Evolutionary conservation across 352 stramenopile genomes (phyloP).

Genomic region (Phytophthora foliorum): DNA sequence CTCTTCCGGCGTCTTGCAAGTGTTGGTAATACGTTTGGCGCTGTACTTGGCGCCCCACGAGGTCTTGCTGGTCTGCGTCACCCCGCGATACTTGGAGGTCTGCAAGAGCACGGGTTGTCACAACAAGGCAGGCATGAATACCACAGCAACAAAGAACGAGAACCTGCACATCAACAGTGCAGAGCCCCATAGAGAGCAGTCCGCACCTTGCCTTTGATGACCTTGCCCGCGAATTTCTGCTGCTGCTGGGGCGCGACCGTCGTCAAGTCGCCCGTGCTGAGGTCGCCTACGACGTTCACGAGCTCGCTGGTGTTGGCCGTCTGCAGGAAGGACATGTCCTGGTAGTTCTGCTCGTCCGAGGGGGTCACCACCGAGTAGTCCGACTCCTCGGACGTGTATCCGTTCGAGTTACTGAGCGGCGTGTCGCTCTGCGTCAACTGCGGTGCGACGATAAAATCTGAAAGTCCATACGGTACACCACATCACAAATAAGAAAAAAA

Average conservation of each 20-base stretch:
- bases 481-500: constrained; percentile 28
- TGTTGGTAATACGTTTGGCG: constrained; percentile 90
- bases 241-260: constrained; percentile 47
- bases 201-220: constrained; percentile 85
- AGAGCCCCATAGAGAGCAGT: not conserved
- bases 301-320: constrained; percentile 67
- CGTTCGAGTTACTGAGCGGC: constrained; percentile 70
- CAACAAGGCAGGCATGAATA: constrained; percentile 15
- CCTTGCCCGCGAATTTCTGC: constrained; percentile 73
- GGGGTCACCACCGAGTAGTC: constrained; percentile 80
- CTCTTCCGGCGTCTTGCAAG: constrained; percentile 89
- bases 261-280: constrained; percentile 58
- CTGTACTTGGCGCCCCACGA: constrained; percentile 92
- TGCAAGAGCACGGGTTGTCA: constrained; percentile 33
- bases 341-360: constrained; percentile 79
- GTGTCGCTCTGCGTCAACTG: constrained; percentile 49
- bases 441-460: constrained; percentile 59
- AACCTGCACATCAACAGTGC: constrained; percentile 9
- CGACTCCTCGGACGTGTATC: constrained; percentile 88
- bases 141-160: constrained; percentile 11
- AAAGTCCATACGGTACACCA: not conserved
- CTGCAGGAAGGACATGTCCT: constrained; percentile 80
- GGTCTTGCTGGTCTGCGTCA: constrained; percentile 90
- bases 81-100: constrained; percentile 90
- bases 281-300: constrained; percentile 67